Base-by-base conservation (phyloP, 352 stramenopile genomes). In the Pythium insidiosum region DNA sequence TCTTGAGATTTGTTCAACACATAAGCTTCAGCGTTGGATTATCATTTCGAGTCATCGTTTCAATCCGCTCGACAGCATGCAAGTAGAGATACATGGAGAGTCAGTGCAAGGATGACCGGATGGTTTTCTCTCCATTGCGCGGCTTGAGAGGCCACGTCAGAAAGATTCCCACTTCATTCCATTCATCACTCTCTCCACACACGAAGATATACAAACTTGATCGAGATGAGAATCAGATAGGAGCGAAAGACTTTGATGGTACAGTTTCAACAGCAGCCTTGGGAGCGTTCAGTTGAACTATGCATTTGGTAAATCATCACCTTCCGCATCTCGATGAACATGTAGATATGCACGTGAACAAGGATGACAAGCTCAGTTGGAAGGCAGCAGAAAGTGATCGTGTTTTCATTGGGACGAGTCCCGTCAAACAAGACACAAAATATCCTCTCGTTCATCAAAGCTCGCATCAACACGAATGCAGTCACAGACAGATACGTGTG, bases 351-450 rank as follows among this genome's bases (percentile, higher is more conserved):
- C 2, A 44, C 13, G 62, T 18, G 54, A 11, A 28, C 20, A 22
- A 34, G 26, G 22, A 47, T 13, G n/a, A 38, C 63, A 79, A 82
- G 73, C 73, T 86, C 73, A 83, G 73, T 86, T 75, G 73, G 70
- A 86, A 85, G 73, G 73, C 73, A 86, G 71, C 73, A 86, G 73
- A 86, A 86, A 86, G 69, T 83, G 65, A 70, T 78, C 73, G 66
- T 76, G 62, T 69, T 80, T 83, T 83, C 68, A 80, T 52, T 42
- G 37, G 62, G 54, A 53, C 60, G 50, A 66, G 36, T 56, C 37
- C 46, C 59, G 44, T 83, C 67, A 81, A 51, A 76, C 63, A 79
- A 79, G 56, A 82, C 61, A 80, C 49, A 73, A n/a, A n/a, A n/a
- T 73, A 68, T 79, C 66, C 71, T 82, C 79, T 85, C 73, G 73